Evolutionary conservation across 495 filamentous ascomycete genomes (phyloP).

Genomic region (Lasiosphaeris hirsuta): DNA sequence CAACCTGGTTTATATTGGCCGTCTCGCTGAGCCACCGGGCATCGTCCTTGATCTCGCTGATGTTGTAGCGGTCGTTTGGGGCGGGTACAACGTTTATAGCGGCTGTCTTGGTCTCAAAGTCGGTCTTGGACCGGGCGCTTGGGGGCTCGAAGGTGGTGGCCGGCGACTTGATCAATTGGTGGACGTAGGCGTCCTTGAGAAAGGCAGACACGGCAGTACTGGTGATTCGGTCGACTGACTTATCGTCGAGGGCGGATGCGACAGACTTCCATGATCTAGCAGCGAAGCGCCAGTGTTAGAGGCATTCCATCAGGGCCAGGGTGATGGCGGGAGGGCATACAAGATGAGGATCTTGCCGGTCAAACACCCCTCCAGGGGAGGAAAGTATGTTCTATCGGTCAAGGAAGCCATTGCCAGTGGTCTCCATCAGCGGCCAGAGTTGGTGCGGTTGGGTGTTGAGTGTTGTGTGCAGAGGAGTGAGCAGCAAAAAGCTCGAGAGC

Average conservation of each 20-base stretch:
- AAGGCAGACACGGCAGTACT: conserved; percentile 55
- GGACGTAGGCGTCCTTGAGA: conserved; percentile 62
- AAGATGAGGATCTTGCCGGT: conserved; percentile 41
- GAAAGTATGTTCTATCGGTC: conserved; percentile 47
- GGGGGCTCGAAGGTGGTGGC: conserved; percentile 59
- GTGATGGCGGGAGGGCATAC: conserved; percentile 49
- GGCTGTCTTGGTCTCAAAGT: conserved; percentile 83
- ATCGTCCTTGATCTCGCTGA: conserved; percentile 81
- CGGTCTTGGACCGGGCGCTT: conserved; percentile 57
- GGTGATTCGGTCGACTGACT: conserved; percentile 45
- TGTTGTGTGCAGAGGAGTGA: conserved; percentile 12
- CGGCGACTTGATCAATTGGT: conserved; percentile 62
- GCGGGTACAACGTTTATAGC: conserved; percentile 82
- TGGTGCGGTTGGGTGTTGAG: conserved; percentile 6
- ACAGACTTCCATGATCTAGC: conserved; percentile 73
- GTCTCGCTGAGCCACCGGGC: conserved; percentile 78
- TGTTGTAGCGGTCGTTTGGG: conserved; percentile 62
- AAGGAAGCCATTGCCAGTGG: conserved; percentile 64
- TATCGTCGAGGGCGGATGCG: conserved; percentile 61
- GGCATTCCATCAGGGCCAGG: conserved; percentile 45
- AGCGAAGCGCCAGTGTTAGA: conserved; percentile 49
- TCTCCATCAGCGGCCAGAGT: conserved; percentile 29
- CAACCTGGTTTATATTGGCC: conserved; percentile 73
- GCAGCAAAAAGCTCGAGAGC: neutral
- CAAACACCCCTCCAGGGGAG: conserved; percentile 47